These are phyloP conservation scores for Clitoria ternatea DNA, from an alignment of 306 rosid species.

Conservation along the genomic window DNA sequence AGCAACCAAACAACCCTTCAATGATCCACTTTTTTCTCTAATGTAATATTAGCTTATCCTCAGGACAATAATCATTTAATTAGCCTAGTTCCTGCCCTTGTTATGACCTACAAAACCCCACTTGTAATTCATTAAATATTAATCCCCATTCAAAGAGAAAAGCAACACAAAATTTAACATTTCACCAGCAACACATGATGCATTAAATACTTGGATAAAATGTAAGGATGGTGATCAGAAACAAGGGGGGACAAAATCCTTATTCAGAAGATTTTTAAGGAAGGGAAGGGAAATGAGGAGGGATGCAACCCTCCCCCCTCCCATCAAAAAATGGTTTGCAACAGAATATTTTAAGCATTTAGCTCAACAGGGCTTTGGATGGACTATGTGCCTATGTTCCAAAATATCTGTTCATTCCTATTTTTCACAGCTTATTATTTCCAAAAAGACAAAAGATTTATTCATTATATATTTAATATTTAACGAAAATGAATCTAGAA, in stretches of 20 bases:
- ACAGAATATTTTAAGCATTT: background rate
- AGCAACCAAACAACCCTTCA: background rate
- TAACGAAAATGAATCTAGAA: background rate
- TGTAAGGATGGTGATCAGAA: background rate
- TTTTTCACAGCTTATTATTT: constrained; percentile 13
- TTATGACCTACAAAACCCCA: background rate
- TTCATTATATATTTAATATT: background rate
- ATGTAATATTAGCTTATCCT: background rate
- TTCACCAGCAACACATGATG: background rate
- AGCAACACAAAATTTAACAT: background rate
- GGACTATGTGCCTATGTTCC: background rate
- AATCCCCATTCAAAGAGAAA: background rate
- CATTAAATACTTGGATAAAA: background rate
- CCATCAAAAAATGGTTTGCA: no score
- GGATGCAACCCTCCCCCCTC: no score
- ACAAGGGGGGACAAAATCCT: no score
- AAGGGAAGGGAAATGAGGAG: no score
- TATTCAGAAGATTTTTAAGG: no score
- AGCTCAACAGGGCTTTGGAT: background rate
- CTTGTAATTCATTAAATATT: background rate
- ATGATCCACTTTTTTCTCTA: background rate
- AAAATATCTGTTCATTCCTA: no score
- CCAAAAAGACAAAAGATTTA: background rate
- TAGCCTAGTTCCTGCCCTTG: background rate
- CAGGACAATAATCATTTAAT: background rate